A percentile compares a stretch with the other conserved stretches of the same genome.
These are phyloP conservation scores for Drechmeria coniospora DNA, from an alignment of 2,329 filamentous ascomycete species.

Conservation along the genomic window DNA sequence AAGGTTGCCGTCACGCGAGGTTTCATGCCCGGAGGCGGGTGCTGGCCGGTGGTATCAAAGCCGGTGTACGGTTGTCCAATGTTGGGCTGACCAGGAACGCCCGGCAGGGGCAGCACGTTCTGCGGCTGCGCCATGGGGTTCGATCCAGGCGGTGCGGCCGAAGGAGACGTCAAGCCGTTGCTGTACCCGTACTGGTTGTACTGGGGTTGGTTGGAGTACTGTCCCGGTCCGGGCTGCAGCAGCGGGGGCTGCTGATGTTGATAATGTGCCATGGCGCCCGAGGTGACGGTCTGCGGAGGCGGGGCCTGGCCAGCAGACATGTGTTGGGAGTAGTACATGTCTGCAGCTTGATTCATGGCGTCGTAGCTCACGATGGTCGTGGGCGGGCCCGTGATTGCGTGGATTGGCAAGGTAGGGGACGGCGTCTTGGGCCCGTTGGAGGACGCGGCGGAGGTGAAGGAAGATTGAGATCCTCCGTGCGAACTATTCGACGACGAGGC, in stretches of 20 bases:
- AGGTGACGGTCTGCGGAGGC: slow-evolving; percentile 61
- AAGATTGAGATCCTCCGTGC: slow-evolving; percentile 36
- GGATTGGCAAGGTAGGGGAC: slow-evolving; percentile 49
- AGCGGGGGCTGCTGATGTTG: slow-evolving; percentile 63
- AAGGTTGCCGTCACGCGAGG: slow-evolving; percentile 89
- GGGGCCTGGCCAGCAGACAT: slow-evolving; percentile 65
- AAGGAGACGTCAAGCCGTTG: slow-evolving; percentile 70
- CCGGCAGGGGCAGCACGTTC: slow-evolving; percentile 56
- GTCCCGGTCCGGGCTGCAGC: slow-evolving; percentile 54
- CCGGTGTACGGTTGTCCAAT: slow-evolving; percentile 43
- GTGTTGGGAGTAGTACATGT: slow-evolving; percentile 76
- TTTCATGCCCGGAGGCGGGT: slow-evolving; percentile 88
- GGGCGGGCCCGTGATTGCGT: slow-evolving; percentile 18
- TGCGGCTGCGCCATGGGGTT: slow-evolving; percentile 48
- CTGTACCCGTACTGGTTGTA: slow-evolving; percentile 59
- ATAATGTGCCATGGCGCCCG: slow-evolving; percentile 60
- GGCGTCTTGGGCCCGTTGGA: slow-evolving; percentile 60
- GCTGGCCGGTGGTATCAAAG: slow-evolving; percentile 77
- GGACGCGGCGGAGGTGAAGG: slow-evolving; percentile 37
- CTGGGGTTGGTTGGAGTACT: slow-evolving; percentile 48
- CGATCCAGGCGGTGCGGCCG: slow-evolving; percentile 50
- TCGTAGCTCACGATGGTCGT: slow-evolving; percentile 18
- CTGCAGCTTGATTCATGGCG: slow-evolving; percentile 71
- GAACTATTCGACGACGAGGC: slow-evolving; percentile 42
- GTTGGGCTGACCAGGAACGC: slow-evolving; percentile 31